Base-by-base conservation (phyloP, 352 stramenopile genomes). In the Blastocystis sp. region DNA sequence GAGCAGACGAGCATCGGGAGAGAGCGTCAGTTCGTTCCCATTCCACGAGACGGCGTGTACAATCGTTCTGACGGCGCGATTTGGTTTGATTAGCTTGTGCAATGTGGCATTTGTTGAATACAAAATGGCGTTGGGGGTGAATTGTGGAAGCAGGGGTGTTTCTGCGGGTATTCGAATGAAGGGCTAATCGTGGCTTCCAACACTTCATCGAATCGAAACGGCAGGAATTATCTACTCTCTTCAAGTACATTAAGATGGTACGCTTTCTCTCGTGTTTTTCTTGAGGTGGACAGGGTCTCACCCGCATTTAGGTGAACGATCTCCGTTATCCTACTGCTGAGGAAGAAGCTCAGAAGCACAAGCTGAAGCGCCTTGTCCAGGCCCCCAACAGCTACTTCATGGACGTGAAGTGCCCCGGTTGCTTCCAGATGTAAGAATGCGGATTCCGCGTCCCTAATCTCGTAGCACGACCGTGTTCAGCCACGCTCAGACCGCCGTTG, bases 351-450 rank as follows among this genome's bases (percentile, higher is more conserved):
- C 94, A 93, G 91, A 98, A 98, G 93, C 97, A 99, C 96, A 99
- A 99, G 96, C 95, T 99, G 90, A 98, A 98, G 93, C 95, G 97
- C 91, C 94, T 99, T 91, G 96, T 99, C 92, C 97, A 99, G 94
- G 95, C 94, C 88, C 97, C 97, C 70, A 99, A 99, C 95, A 98
- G 94, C 91, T 98, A 98, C 93, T 98, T 98, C 93, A 98, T 98
- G 96, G 97, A 99, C 92, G 98, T 99, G 90, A 99, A 99, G 93
- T 99, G 97, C 94, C 96, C 96, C 66, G 97, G 97, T 91, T 99
- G 97, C 95, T 99, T 99, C 94, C 98, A 98, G 94, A 99, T 99
- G 92, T 94, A 65, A 26, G 50, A 31, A 61, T 88, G n/a, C 31
- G 67, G 39, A 37, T 50, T 45, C 0, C 19, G 24, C 29, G 29